Conservation (phyloP, 1,284 basidiomycete genomes). For the Rhodotorula sp. region DNA sequence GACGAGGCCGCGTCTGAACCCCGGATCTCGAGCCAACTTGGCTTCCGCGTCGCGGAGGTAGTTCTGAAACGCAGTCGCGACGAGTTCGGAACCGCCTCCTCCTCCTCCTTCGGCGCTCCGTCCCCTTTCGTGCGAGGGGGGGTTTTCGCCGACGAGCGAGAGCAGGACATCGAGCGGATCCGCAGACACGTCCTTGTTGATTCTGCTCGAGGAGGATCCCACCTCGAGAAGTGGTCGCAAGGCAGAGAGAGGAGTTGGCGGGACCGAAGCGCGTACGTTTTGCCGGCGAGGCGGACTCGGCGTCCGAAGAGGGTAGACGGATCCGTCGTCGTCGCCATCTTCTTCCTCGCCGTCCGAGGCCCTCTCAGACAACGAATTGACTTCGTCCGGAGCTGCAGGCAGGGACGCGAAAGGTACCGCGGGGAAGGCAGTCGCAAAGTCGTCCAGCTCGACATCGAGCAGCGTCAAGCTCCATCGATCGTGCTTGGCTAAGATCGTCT, state of each 20-base stretch:
- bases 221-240: slow-evolving; percentile 8
- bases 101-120: slow-evolving; percentile 42
- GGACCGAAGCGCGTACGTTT: neutral
- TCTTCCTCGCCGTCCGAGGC: slow-evolving; percentile 51
- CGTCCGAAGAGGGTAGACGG: slow-evolving; percentile 23
- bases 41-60: slow-evolving; percentile 77
- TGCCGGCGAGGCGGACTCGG: neutral
- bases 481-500: slow-evolving; percentile 68
- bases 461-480: slow-evolving; percentile 66
- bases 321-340: neutral
- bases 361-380: neutral
- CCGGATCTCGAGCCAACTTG: slow-evolving; percentile 54
- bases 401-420: slow-evolving; percentile 48
- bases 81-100: slow-evolving; percentile 57
- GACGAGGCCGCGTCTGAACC: slow-evolving; percentile 35
- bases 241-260: slow-evolving; percentile 1
- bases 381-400: slow-evolving; percentile 43
- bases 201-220: neutral
- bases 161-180: slow-evolving; percentile 65
- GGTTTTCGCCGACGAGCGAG: slow-evolving; percentile 71
- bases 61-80: slow-evolving; percentile 79
- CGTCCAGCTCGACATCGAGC: slow-evolving; percentile 65
- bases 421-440: slow-evolving; percentile 71
- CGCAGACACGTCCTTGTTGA: slow-evolving; percentile 12
- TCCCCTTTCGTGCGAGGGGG: slow-evolving; percentile 59